phyloP scores from a whole-genome alignment of 2,329 filamentous ascomycete species.

The Fonsecaea erecta region DNA sequence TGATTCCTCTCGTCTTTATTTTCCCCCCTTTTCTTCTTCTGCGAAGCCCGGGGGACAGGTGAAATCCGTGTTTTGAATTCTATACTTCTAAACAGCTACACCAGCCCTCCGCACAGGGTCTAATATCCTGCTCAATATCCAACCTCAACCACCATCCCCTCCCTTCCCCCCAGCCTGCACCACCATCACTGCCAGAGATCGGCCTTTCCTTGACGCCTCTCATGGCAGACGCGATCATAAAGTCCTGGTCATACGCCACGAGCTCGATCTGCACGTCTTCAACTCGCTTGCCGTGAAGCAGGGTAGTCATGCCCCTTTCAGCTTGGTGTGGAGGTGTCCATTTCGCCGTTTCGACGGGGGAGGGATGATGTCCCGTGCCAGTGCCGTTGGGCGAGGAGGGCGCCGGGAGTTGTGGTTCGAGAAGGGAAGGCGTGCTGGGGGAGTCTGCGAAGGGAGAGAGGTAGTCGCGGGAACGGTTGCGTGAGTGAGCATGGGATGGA shows the following conservation, averaged over 20 bases:
- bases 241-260: slow-evolving; percentile 62
- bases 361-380: neutral
- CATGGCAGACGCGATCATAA: slow-evolving; percentile 62
- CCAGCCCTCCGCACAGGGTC: slow-evolving; percentile 46
- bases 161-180: slow-evolving; percentile 4
- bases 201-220: slow-evolving; percentile 40
- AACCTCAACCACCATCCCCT: slow-evolving; percentile 50
- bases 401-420: neutral
- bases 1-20: neutral
- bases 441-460: slow-evolving; percentile 12
- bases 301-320: slow-evolving; percentile 54
- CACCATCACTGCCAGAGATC: neutral
- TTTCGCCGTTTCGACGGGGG: slow-evolving; percentile 24
- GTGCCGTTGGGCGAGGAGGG: neutral
- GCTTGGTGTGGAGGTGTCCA: slow-evolving; percentile 43
- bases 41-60: neutral
- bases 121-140: slow-evolving; percentile 54
- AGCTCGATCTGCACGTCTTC: slow-evolving; percentile 62
- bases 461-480: slow-evolving; percentile 3
- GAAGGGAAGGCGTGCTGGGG: neutral
- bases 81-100: slow-evolving; percentile 42
- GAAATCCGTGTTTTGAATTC: neutral
- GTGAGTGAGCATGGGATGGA: neutral
- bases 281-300: slow-evolving; percentile 53
- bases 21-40: neutral